Conservation (phyloP, 495 filamentous ascomycete species). For the Elasticomyces elasticus region DNA sequence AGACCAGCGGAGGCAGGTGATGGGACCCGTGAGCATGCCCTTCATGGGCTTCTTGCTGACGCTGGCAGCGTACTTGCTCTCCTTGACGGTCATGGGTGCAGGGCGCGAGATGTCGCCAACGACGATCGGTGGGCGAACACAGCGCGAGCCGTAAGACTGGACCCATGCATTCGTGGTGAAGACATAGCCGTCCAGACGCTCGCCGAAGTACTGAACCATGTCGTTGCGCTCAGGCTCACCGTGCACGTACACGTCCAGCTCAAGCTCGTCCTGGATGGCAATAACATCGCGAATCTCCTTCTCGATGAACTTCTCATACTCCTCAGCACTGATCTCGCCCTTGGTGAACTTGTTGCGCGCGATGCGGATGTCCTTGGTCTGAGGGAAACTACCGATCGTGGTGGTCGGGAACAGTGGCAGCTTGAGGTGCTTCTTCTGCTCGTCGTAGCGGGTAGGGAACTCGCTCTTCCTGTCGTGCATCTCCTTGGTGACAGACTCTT, state of each 20-base stretch:
- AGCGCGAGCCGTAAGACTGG: constrained; percentile 94
- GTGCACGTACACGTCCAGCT: constrained; percentile 91
- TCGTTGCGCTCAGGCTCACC: constrained; percentile 99
- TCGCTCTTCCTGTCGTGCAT: constrained; percentile 86
- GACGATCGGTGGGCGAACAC: constrained; percentile 94
- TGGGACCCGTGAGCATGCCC: constrained; percentile 98
- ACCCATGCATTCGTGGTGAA: constrained; percentile 99
- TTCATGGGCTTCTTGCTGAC: constrained; percentile 99
- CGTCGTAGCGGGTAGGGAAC: constrained; percentile 70
- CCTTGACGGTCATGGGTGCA: constrained; percentile 96
- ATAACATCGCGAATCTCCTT: constrained; percentile 89
- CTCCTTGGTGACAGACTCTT: constrained; percentile 68
- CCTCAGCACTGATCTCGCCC: constrained; percentile 77
- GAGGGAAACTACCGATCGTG: constrained; percentile 97
- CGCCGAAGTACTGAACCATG: constrained; percentile 99
- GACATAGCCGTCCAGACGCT: constrained; percentile 90
- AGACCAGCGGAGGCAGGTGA: constrained; percentile 97
- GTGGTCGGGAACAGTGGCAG: constrained; percentile 97
- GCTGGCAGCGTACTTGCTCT: constrained; percentile 94
- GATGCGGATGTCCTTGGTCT: constrained; percentile 95
- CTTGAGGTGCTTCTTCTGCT: constrained; percentile 78
- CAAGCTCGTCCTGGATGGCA: constrained; percentile 95
- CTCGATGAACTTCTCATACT: constrained; percentile 98
- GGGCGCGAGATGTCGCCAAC: constrained; percentile 97
- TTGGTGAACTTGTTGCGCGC: constrained; percentile 97